Evolutionary conservation across 2,329 filamentous ascomycete genomes (phyloP).

Genomic region (Rosellinia necatrix): DNA sequence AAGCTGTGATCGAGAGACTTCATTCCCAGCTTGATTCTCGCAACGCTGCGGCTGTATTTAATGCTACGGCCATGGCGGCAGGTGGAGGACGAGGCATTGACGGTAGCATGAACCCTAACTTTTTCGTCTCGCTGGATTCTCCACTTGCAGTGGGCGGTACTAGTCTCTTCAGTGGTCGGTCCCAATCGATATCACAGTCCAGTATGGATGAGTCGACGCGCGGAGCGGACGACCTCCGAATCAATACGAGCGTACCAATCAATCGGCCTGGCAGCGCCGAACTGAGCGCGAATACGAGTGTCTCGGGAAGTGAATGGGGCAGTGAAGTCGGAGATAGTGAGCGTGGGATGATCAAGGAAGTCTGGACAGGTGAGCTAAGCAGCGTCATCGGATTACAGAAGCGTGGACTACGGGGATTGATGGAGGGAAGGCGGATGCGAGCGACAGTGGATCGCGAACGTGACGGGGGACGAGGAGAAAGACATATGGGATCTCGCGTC

Average conservation of each 20-base stretch:
- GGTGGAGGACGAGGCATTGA: conserved; percentile 86
- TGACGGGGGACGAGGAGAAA: conserved; percentile 38
- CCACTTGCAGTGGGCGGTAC: conserved; percentile 32
- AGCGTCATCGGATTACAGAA: conserved; percentile 96
- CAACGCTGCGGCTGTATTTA: conserved; percentile 96
- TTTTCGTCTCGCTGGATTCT: conserved; percentile 55
- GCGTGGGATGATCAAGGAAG: conserved; percentile 57
- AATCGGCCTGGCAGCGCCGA: conserved; percentile 49
- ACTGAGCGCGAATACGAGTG: conserved; percentile 60
- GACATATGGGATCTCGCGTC: conserved; percentile 42
- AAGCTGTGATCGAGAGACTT: conserved; percentile 88
- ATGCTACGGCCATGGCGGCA: conserved; percentile 96
- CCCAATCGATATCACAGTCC: conserved; percentile 37
- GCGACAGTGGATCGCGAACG: conserved; percentile 42
- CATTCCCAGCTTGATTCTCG: conserved; percentile 88
- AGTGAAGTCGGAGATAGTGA: conserved; percentile 45
- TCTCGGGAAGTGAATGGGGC: conserved; percentile 52
- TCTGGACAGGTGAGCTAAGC: conserved; percentile 82
- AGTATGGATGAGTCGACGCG: conserved; percentile 33
- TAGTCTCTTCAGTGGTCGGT: conserved; percentile 34
- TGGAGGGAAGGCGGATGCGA: conserved; percentile 85
- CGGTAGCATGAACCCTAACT: conserved; percentile 66
- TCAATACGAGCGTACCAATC: conserved; percentile 59
- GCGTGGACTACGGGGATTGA: conserved; percentile 84
- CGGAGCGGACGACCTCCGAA: conserved; percentile 48